Percentiles rank a stretch among this genome's conserved stretches.
Conservation (phyloP, 495 filamentous ascomycete species). For the Extremus antarcticus region DNA sequence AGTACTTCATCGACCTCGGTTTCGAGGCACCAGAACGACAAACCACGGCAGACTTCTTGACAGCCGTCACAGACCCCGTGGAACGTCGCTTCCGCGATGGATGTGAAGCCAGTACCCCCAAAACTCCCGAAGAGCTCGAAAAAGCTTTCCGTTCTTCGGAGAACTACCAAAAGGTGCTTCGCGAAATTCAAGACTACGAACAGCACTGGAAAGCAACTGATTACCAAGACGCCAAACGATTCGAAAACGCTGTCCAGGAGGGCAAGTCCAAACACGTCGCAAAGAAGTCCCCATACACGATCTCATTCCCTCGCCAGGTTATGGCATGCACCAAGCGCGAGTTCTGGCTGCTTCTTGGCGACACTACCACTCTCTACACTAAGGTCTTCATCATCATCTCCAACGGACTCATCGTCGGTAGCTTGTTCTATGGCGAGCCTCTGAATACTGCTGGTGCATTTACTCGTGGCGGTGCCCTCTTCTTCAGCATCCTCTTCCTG, state of each 20-base stretch:
- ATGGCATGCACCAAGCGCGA: constrained; percentile 60
- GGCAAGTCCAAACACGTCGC: constrained; percentile 57
- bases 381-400: constrained; percentile 68
- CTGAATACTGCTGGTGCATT: constrained; percentile 57
- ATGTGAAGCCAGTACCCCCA: constrained; percentile 50
- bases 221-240: constrained; percentile 54
- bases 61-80: constrained; percentile 63
- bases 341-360: constrained; percentile 65
- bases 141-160: constrained; percentile 44
- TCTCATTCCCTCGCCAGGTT: constrained; percentile 58
- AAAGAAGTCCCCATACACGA: constrained; percentile 60
- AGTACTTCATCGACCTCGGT: constrained; percentile 60
- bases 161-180: constrained; percentile 41
- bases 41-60: constrained; percentile 67
- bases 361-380: constrained; percentile 61
- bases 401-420: constrained; percentile 64
- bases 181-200: constrained; percentile 52
- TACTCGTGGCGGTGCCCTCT: constrained; percentile 53
- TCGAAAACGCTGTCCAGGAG: constrained; percentile 57
- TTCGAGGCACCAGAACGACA: constrained; percentile 56
- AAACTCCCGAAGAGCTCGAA: constrained; percentile 55
- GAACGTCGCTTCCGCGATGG: constrained; percentile 56
- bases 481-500: constrained; percentile 67
- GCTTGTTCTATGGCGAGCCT: constrained; percentile 58
- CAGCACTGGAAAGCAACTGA: constrained; percentile 46